Base-by-base conservation (phyloP, 495 filamentous ascomycete genomes). In the Aspergillus egyptiacus region DNA sequence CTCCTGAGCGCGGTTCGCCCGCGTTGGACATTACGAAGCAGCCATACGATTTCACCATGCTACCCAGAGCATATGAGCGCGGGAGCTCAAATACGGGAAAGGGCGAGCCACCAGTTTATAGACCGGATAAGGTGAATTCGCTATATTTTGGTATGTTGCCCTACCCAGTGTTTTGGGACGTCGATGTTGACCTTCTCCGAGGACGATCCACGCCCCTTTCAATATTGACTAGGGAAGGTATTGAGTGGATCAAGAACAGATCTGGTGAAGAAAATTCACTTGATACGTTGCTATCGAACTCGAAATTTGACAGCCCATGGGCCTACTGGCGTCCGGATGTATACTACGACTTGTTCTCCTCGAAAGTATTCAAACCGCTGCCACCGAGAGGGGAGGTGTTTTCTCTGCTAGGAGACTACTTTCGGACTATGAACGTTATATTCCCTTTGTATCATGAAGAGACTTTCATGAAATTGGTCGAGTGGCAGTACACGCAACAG, bases 201-300 rank as follows among this genome's bases (percentile, higher is more conserved):
- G 90, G 91, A 27, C 89, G 87, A 5, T 95, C 89, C 0, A 96
- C 89, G 3, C 89, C 89, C 5, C 86, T 96, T 63, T 96, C 90
- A 23, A 96, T 98, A 49, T 82, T 95, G 65, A 96, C 91, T 2
- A 88, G 88, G 17, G 90, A 91, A 61, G 93, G 93, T 32, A 89
- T 98, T 41, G 86, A 95, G 59, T 98, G 94, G 91, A 90, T 98
- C 40, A 96, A 95, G 56, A 82, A 87, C 49, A 96, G 91, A 70
- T 95, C 90, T 24, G 93, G 93, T 14, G 91, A 96, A 57, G 77
- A 59, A 13, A 89, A 84, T 3, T 96, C 96, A 66, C 84, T 95
- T 61, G 78, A 82, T 28, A 85, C 94, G 79, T 83, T 97, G 25
- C 81, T 84, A 5, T 74, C 81, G 19, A 76, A 80, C 18, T 83